Evolutionary conservation across 2,329 filamentous ascomycete genomes (phyloP).

Genomic region (Paracoccidioides lutzii): DNA sequence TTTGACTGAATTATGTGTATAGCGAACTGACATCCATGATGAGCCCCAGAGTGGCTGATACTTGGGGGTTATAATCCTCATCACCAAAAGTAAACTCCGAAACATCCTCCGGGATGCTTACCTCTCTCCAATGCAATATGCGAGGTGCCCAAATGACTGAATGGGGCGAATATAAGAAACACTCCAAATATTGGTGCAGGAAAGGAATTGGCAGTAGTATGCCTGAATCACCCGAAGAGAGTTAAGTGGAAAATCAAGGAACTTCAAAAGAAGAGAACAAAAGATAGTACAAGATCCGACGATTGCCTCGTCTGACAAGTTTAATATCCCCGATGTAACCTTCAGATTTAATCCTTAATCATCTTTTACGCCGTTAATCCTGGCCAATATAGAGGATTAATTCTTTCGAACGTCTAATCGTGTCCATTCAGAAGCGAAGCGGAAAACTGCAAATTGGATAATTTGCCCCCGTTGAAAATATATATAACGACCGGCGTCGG

Average conservation of each 20-base stretch:
- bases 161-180: background rate
- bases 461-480: background rate
- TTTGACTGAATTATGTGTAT: background rate
- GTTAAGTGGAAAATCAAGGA: background rate
- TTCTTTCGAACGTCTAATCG: background rate
- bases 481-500: constrained; percentile 1
- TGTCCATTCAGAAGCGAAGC: background rate
- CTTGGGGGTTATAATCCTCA: background rate
- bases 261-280: background rate
- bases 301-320: background rate
- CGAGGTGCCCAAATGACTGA: background rate
- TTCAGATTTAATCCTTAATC: background rate
- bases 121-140: background rate
- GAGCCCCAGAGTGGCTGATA: background rate
- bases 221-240: background rate
- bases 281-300: background rate
- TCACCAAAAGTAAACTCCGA: background rate
- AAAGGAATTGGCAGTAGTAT: background rate
- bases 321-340: background rate
- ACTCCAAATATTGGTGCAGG: background rate
- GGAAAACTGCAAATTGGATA: background rate
- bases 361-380: background rate
- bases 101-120: background rate
- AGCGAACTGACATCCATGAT: background rate
- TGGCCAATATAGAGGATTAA: background rate